Percentiles rank a stretch among this genome's conserved stretches.
phyloP scores from a whole-genome alignment of 768 basidiomycete species.

The Tylopilus vinaceipallidus region DNA sequence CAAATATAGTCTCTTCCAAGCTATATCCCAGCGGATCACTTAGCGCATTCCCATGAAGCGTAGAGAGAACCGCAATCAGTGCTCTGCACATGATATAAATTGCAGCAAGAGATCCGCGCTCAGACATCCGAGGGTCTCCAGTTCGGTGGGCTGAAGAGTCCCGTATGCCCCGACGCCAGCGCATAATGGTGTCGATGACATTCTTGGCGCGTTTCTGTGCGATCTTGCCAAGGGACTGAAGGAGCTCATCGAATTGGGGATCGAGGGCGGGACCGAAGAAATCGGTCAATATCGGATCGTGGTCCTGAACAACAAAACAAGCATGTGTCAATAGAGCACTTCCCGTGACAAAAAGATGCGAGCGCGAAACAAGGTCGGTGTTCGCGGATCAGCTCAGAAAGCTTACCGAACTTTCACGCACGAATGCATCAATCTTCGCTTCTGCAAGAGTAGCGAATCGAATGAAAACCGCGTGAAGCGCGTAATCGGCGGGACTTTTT shows the following conservation, averaged over 20 bases:
- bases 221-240: constrained; percentile 82
- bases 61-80: constrained; percentile 71
- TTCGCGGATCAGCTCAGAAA: not conserved
- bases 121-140: constrained; percentile 37
- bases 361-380: not conserved
- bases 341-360: not conserved
- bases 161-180: constrained; percentile 79
- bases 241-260: constrained; percentile 75
- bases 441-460: constrained; percentile 82
- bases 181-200: constrained; percentile 82
- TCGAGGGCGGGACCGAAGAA: constrained; percentile 75
- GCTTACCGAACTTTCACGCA: constrained; percentile 66
- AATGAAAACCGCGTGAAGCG: constrained; percentile 84
- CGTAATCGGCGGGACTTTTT: constrained; percentile 84
- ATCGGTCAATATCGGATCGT: constrained; percentile 62
- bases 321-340: not conserved
- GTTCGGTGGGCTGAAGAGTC: constrained; percentile 47
- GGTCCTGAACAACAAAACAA: constrained; percentile 51
- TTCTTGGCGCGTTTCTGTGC: constrained; percentile 82
- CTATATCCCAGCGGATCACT: constrained; percentile 75
- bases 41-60: constrained; percentile 72
- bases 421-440: constrained; percentile 71
- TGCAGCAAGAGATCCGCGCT: constrained; percentile 77
- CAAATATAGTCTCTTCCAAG: constrained; percentile 87
- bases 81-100: constrained; percentile 91